These are phyloP conservation scores for Coemansia umbellata DNA, from an alignment of 192 early-diverging fungal species.

Conservation along the genomic window DNA sequence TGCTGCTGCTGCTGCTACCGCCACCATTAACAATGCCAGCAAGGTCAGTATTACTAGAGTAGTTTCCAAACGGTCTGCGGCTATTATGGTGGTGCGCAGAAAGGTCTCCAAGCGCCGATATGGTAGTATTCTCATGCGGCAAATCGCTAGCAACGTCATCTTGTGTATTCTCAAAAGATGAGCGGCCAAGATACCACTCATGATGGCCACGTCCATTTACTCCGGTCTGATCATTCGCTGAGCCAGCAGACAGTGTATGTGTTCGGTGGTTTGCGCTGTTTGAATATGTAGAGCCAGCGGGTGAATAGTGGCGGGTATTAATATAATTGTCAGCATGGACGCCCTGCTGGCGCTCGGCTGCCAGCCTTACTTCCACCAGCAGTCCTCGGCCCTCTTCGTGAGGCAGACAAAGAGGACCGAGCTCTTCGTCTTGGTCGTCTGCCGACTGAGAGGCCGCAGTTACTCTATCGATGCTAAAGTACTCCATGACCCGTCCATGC, in stretches of 20 bases:
- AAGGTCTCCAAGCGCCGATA: not conserved
- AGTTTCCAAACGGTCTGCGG: constrained; percentile 3
- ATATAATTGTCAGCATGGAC: not conserved
- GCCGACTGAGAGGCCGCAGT: constrained; percentile 2
- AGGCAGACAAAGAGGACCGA: constrained; percentile 37
- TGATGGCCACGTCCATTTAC: constrained; percentile 18
- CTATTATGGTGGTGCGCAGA: not conserved
- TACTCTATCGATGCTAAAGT: constrained; percentile 52
- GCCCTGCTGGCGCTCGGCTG: constrained; percentile 44
- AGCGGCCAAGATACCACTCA: constrained; percentile 44
- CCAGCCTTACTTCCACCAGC: constrained; percentile 41
- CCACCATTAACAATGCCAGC: not conserved
- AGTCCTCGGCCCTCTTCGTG: constrained; percentile 45
- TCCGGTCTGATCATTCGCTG: not conserved
- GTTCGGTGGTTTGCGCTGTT: constrained; percentile 14
- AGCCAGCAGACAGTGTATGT: constrained; percentile 3
- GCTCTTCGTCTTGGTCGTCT: constrained; percentile 29
- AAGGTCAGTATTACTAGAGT: constrained; percentile 1
- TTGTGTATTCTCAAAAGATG: constrained; percentile 24
- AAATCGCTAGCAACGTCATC: constrained; percentile 15
- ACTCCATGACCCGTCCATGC: constrained; percentile 72
- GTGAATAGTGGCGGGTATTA: constrained; percentile 22
- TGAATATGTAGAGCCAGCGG: constrained; percentile 14
- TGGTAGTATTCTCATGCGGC: not conserved
- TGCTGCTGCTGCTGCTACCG: constrained; percentile 1